These are phyloP conservation scores for Lipomyces chichibuensis DNA, from an alignment of 805 yeast genomes.

Conservation along the genomic window DNA sequence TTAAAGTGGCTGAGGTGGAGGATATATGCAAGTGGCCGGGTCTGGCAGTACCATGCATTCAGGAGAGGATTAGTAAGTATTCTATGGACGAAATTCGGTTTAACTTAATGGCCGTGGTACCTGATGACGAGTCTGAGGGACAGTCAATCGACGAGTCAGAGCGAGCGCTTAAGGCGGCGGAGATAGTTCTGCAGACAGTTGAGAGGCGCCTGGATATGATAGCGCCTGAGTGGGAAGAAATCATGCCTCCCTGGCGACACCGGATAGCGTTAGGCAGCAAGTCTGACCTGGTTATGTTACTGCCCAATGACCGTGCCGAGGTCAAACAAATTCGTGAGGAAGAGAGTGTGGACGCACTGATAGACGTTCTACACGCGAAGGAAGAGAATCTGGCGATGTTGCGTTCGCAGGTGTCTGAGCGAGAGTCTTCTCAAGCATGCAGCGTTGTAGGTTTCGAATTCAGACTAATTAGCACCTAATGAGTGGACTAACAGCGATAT, in stretches of 20 bases:
- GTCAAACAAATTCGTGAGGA: not conserved
- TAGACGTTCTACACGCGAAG: not conserved
- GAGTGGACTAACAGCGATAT: not conserved
- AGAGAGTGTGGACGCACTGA: not conserved
- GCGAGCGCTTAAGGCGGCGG: not conserved
- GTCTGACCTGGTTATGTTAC: not conserved
- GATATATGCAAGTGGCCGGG: slow-evolving; percentile 11
- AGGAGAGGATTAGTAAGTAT: slow-evolving; percentile 15
- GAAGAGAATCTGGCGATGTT: not conserved
- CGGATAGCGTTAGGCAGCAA: not conserved
- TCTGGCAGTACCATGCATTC: slow-evolving; percentile 16
- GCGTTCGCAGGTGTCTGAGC: not conserved
- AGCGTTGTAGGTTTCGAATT: not conserved
- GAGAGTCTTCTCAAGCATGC: not conserved
- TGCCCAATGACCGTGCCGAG: not conserved
- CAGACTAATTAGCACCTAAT: not conserved
- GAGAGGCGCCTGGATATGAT: not conserved
- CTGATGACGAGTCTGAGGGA: slow-evolving; percentile 3
- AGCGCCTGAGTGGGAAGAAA: not conserved
- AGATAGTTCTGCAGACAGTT: not conserved
- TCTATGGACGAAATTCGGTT: slow-evolving; percentile 26
- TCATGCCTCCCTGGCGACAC: not conserved
- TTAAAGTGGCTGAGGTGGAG: not conserved
- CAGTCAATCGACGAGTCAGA: not conserved
- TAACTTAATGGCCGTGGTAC: slow-evolving; percentile 29